Evolutionary conservation across 169 alveolate genomes (phyloP), one percentile per base, ranked within the genome.

Genomic region (Prorocentrum cordatum): DNA sequence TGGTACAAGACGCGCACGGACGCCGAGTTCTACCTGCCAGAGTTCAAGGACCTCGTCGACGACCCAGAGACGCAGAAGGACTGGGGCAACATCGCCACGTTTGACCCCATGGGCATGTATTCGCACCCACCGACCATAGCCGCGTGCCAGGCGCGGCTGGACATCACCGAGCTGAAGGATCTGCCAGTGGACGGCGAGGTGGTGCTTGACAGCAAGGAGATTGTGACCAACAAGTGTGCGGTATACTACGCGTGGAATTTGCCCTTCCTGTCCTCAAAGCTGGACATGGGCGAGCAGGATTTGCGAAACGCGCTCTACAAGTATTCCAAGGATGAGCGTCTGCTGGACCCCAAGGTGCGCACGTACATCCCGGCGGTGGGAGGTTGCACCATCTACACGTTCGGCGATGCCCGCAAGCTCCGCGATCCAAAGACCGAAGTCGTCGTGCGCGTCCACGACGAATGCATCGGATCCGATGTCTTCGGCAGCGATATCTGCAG

Each of bases 71-170:
- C 92, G 24, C 92, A 85, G 38, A 58, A 42, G 42, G 92, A 85
- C 24, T 85, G 92, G 92, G 72, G 38, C 33, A 54, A 79, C 27
- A 85, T 85, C 68, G 20, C 42, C 80, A 85, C 83, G 68, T 85
- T 85, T 14, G 92, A 85, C 26, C 92, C 92, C 27, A 20, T 71
- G 86, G 92, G 92, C 61, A 70, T 85, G 84, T 50, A 71, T 1
- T 85, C 92, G 45, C 92, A 85, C 39, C 92, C 92, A 1, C 92
- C 92, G 1, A 85, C 92, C 59, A 85, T 85, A n/a, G 85, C 92
- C 0, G 92, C 92, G 29, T 85, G 92, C 86, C 70, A 85, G 39
- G 92, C 92, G 66, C 50, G 71, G 72, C 79, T 85, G 86, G 92
- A 85, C 58, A 71, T 85, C 14, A 79, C 92, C 7, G 92, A 85